Evolutionary conservation across 192 early-diverging fungal genomes (phyloP).

Genomic region (Coemansia sp.): DNA sequence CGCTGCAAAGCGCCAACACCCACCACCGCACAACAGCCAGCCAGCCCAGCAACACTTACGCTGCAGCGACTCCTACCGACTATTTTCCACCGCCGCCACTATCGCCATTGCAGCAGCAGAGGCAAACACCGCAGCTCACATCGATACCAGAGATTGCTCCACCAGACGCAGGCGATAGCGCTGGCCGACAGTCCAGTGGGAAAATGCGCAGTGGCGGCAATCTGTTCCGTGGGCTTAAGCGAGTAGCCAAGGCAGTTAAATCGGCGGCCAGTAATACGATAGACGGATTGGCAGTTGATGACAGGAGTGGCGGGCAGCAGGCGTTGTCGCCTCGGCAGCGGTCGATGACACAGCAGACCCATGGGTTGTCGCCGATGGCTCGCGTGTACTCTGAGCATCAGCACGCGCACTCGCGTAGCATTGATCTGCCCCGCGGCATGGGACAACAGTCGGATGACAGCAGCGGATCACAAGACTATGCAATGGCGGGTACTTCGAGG

Average conservation of each 20-base stretch:
- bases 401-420: conserved; percentile 18
- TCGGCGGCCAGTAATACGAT: conserved; percentile 23
- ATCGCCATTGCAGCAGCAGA: conserved; percentile 7
- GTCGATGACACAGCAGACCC: conserved; percentile 39
- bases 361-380: conserved; percentile 7
- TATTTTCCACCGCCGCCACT: not conserved
- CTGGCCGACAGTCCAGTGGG: not conserved
- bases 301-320: not conserved
- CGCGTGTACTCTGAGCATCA: conserved; percentile 12
- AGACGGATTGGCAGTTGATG: not conserved
- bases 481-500: not conserved
- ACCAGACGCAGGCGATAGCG: not conserved
- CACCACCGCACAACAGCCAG: conserved; percentile 11
- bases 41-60: not conserved
- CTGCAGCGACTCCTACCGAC: not conserved
- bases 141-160: not conserved
- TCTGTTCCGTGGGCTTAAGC: conserved; percentile 36
- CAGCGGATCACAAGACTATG: not conserved
- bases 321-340: conserved; percentile 28
- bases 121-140: not conserved
- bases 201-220: conserved; percentile 24
- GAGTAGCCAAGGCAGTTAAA: conserved; percentile 47
- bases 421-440: conserved; percentile 16
- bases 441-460: not conserved
- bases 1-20: conserved; percentile 26